phyloP scores from a whole-genome alignment of 169 alveolate genomes.

The Cyclospora cayetanensis region DNA sequence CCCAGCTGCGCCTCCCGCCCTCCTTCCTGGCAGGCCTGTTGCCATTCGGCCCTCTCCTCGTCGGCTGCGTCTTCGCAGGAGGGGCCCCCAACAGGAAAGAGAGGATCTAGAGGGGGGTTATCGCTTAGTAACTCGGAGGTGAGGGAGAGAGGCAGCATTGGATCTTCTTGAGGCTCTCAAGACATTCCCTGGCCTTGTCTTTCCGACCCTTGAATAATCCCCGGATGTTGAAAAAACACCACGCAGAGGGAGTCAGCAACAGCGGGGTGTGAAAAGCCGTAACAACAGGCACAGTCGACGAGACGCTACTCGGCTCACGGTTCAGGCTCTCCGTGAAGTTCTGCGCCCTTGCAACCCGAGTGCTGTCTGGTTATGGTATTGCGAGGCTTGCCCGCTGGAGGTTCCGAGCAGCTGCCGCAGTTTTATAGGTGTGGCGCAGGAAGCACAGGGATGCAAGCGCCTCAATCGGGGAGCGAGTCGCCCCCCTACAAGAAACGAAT shows the following conservation, averaged over 20 bases:
- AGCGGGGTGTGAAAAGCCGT: not conserved
- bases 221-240: not conserved
- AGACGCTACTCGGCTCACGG: not conserved
- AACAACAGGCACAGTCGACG: not conserved
- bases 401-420: no score
- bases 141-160: slow-evolving; percentile 33
- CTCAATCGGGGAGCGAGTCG: no score
- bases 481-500: no score
- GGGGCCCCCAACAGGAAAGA: not conserved
- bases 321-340: no score
- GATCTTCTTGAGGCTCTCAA: no score
- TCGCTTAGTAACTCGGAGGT: slow-evolving; percentile 16
- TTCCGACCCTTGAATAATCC: not conserved
- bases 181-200: no score
- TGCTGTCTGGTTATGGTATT: no score
- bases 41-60: slow-evolving; percentile 6
- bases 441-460: no score
- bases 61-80: not conserved
- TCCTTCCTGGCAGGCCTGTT: not conserved
- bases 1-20: not conserved
- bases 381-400: no score
- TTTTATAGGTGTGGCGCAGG: no score
- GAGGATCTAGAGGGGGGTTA: not conserved
- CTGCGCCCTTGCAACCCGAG: no score
- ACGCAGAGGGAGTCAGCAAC: not conserved